Evolutionary conservation across 2,329 filamentous ascomycete genomes (phyloP), one percentile per base, ranked within the genome.

Genomic region (Grosmannia serpens): DNA sequence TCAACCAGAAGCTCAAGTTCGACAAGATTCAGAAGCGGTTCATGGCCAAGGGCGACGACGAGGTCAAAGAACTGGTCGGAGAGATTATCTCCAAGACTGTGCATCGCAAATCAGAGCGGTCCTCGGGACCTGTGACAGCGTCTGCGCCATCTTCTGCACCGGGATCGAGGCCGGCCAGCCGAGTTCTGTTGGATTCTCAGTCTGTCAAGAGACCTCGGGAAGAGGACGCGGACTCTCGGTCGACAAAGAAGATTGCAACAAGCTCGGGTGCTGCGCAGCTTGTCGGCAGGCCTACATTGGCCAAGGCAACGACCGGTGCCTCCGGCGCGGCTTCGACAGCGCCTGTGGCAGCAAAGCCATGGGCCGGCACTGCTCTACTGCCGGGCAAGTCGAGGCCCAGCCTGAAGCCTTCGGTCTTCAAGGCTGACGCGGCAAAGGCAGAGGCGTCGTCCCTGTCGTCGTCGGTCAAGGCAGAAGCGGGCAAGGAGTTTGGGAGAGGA

Each of bases 1-100:
- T 83, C 41, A 72, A 84, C 49, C 80, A 84, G 63, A 84, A 80
- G 61, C 80, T 83, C 47, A 87, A 87, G 65, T 80, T 90, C 58
- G 79, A 82, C 59, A 83, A 80, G 58, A 79, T 88, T 20, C 77
- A 84, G 47, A 82, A 82, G 61, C 78, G 81, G 10, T 82, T 87
- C 66, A 78, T 77, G 60, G 85, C 82, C 65, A 84, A 83, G 65
- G 85, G 83, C 29, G 84, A 88, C 65, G 77, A 80, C 0, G 81
- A 85, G 56, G 80, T 83, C 53, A 85, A 85, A 64, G 77, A 77
- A 5, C 72, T 85, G 53, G 81, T 86, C 5, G 76, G 78, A 41
- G 77, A 63, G 61, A 74, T 75, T 44, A 58, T 64, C 3, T 54
- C 60, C 78, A 60, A 84, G 33, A 74, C 75, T n/a, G 68, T 75